Evolutionary conservation across 208 protist genomes (phyloP), one percentile per base, ranked within the genome.

Genomic region (Porcisia hertigi): DNA sequence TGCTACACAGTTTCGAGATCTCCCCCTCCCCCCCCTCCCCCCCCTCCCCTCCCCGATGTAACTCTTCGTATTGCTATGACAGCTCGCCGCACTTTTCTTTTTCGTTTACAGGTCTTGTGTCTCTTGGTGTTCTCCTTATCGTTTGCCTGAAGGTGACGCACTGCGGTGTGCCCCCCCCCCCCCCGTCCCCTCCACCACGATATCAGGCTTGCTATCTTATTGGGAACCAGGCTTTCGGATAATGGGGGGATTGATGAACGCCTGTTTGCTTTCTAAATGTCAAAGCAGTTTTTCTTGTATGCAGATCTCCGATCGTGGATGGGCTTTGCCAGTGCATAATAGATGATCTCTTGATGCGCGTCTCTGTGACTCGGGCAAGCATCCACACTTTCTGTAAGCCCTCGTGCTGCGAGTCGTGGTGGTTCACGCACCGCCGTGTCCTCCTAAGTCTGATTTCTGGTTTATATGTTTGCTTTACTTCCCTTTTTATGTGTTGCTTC

Each of bases 401-500:
- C 16, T 34, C 30, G 59, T n/a, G 34, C 59, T 43, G 3, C 59
- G 14, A 64, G 7, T 39, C 34, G 30, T 34, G 14, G 20, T 3
- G 14, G 14, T 64, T 20, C 11, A 43, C 59, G 34, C 34, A 12
- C 34, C 30, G 34, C 30, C 34, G 39, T 64, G 14, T 4, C 16
- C n/a, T 34, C 9, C 14, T 41, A 58, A 30, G 23, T 41, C n/a
- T 14, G 3, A 4, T 1, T 34, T 20, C 23, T 55, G 52, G 8
- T 3, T 54, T 57, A 20, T 71, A 65, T n/a, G 36, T 71, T 65
- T 77, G 58, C 52, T 66, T 58, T 67, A 14, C 25, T 23, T 30
- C 30, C 30, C 30, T 30, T 30, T 30, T 30, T 30, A 4, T 60
- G 4, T 23, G n/a, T 30, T 25, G n/a, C n/a, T 7, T 54, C 36